Base-by-base conservation (phyloP, 2,329 filamentous ascomycete genomes). In the Cadophora malorum region DNA sequence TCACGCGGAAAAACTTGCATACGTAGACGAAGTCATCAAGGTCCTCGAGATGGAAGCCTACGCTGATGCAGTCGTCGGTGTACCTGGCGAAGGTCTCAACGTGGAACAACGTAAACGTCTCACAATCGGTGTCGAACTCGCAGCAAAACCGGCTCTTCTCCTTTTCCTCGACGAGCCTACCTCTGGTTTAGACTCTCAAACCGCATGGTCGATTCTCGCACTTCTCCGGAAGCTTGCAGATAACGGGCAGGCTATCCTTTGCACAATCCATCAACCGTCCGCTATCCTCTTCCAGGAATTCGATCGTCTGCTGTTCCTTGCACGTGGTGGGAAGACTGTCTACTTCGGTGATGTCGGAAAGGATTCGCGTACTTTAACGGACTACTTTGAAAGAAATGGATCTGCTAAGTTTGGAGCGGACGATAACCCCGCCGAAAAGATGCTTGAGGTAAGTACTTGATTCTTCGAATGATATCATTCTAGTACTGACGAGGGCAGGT, bases 231-330 rank as follows among this genome's bases (percentile, higher is more conserved):
- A 96, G 80, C 85, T 97, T 41, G 93, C 93, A 74, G 91, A 95
- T 79, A 91, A 89, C 70, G 94, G 95, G 19, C 93, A 96, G 78
- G 94, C 95, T 63, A 93, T 97, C 79, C 88, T 97, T n/a, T 97
- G 94, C 82, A 97, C 95, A 0, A 97, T 97, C 69, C 95, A 98
- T 79, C 95, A 98, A 79, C 95, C 95, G n/a, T 96, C 93, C 16
- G 94, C 94, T 41, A 94, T 97, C 86, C 85, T 97, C 64, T 97
- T 97, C 83, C 92, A 97, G 78, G 91, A 93, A 67, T 97, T 96
- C 77, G 92, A 96, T 76, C 87, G 91, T 67, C 86, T 96, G 8
- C 84, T 95, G 38, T 93, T 96, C 82, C 82, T 96, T 19, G 89
- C 90, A 41, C 90, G 87, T 76, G 92, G 92, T 66, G 92, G 92